Base-by-base conservation (phyloP, 2,329 filamentous ascomycete species). In the Cryphonectria naterciae region DNA sequence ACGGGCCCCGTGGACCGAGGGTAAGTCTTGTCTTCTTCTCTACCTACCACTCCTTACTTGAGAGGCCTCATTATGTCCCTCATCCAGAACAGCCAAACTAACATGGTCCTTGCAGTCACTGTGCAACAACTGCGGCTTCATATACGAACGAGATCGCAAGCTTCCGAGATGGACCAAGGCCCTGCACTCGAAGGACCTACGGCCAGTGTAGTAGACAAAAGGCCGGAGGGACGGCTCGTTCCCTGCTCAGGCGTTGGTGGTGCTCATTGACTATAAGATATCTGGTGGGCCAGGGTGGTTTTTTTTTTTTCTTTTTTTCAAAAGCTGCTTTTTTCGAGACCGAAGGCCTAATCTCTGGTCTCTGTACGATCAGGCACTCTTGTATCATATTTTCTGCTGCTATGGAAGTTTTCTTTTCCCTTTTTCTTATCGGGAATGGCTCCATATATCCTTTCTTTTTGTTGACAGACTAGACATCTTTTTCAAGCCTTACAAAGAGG, bases 51-150 rank as follows among this genome's bases (percentile, higher is more conserved):
- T 32, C 3, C 32, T 32, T 32, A 32, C 32, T 32, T 32, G 32
- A 32, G 32, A 2, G 32, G 32, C 32, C 32, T 19, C 39, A 32
- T 28, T 19, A 22, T 70, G 56, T 75, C 66, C 28, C 0, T 5
- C 19, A 35, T 28, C 7, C 2, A 22, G 15, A 8, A 15, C 7
- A 1, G 46, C n/a, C 10, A 19, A 7, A 70, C 77, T 78, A 74
- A 79, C 72, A 3, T 13, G 37, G 6, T n/a, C 2, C 54, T 41
- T 7, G 41, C 75, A 95, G 93, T 92, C 93, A 41, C 88, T 98
- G 4, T 98, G 95, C 83, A 93, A 95, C 81, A 98, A 97, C 79
- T 98, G 95, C 79, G 95, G 94, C 70, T 91, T 95, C 75, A 83
- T 95, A 28, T 98, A 93, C 79, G 95, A 98, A 81, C 91, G 94